Conservation (phyloP, 495 filamentous ascomycete species). For the Staphylotrichum tortipilum region DNA sequence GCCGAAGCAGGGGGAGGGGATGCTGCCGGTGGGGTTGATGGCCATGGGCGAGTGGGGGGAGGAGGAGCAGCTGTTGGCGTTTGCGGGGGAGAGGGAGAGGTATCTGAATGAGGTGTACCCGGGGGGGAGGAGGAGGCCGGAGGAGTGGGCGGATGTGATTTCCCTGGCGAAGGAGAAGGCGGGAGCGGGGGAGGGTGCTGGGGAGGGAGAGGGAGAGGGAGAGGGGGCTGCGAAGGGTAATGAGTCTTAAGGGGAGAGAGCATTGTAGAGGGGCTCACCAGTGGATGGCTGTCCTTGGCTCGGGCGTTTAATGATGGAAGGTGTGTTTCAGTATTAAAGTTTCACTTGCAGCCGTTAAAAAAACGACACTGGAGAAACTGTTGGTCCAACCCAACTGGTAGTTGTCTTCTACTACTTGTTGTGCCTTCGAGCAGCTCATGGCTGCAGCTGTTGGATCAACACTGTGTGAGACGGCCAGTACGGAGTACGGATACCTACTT, state of each 20-base stretch:
- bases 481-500: too few species aligned
- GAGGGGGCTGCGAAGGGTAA: not conserved
- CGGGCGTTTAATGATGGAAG: too few species aligned
- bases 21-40: slow-evolving; percentile 73
- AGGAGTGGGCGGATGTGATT: slow-evolving; percentile 37
- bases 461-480: too few species aligned
- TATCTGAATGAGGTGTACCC: slow-evolving; percentile 30
- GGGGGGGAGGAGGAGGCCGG: slow-evolving; percentile 32
- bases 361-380: too few species aligned
- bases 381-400: too few species aligned
- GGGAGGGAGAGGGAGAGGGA: not conserved
- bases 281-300: too few species aligned
- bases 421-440: too few species aligned
- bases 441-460: too few species aligned
- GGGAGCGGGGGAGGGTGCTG: not conserved
- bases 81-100: slow-evolving; percentile 61
- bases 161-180: slow-evolving; percentile 21
- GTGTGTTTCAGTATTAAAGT: too few species aligned
- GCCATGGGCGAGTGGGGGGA: slow-evolving; percentile 82
- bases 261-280: too few species aligned
- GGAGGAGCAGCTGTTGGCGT: slow-evolving; percentile 70
- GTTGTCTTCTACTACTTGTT: too few species aligned
- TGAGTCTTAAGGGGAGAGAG: not conserved
- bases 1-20: slow-evolving; percentile 37
- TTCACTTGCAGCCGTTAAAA: too few species aligned